phyloP scores from a whole-genome alignment of 2,329 filamentous ascomycete species.

The Zelopaecilomyces penicillatus region DNA sequence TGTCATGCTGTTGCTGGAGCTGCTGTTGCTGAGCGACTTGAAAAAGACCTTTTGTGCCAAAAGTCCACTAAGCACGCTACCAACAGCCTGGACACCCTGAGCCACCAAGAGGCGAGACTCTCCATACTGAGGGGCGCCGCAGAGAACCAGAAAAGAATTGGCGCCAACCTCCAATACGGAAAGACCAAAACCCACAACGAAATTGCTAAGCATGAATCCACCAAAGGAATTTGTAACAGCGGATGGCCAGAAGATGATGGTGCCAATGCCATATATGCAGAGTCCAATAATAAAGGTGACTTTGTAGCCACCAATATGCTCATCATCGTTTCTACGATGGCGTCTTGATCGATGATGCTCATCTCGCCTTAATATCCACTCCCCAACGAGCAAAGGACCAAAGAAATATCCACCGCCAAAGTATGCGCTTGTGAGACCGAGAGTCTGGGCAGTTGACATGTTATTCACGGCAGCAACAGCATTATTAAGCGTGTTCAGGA shows the following conservation, averaged over 20 bases:
- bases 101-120: constrained; percentile 69
- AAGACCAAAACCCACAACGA: constrained; percentile 70
- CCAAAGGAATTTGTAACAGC: constrained; percentile 66
- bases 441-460: constrained; percentile 52
- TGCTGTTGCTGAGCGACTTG: constrained; percentile 39
- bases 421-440: constrained; percentile 63
- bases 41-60: constrained; percentile 71
- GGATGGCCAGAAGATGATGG: constrained; percentile 81
- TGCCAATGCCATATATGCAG: constrained; percentile 64
- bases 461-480: constrained; percentile 55
- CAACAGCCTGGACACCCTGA: constrained; percentile 69
- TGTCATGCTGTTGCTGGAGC: constrained; percentile 28
- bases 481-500: constrained; percentile 73
- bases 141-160: constrained; percentile 65
- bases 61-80: constrained; percentile 62
- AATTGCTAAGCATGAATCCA: constrained; percentile 66
- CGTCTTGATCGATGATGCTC: constrained; percentile 45
- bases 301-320: constrained; percentile 60
- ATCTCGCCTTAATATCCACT: constrained; percentile 61
- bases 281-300: constrained; percentile 72
- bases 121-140: constrained; percentile 63
- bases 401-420: constrained; percentile 63
- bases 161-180: constrained; percentile 72
- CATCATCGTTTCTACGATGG: constrained; percentile 27
- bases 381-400: constrained; percentile 60